Conservation (phyloP, 305 asterid genomes). For the Fraxinus greggii region DNA sequence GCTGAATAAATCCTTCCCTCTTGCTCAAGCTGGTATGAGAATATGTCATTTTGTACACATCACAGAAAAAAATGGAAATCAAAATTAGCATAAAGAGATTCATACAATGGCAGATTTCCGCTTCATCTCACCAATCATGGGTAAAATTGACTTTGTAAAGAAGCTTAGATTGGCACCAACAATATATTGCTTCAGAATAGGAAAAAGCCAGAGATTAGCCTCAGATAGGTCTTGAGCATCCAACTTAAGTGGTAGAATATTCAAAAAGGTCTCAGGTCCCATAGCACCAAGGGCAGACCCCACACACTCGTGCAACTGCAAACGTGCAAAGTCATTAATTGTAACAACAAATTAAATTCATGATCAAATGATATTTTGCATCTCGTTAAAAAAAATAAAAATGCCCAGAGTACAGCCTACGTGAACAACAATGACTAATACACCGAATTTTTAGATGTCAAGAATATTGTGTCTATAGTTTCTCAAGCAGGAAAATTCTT, state of each 20-base stretch:
- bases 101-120: slow-evolving; percentile 66
- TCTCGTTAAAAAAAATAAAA: background rate
- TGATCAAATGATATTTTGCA: background rate
- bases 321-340: slow-evolving; percentile 18
- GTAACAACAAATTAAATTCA: slow-evolving; percentile 5
- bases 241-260: slow-evolving; percentile 71
- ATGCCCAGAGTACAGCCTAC: background rate
- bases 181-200: slow-evolving; percentile 73
- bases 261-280: slow-evolving; percentile 81
- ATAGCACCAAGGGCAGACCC: slow-evolving; percentile 85
- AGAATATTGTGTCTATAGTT: background rate
- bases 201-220: slow-evolving; percentile 87
- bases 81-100: slow-evolving; percentile 14
- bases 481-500: background rate
- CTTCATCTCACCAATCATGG: slow-evolving; percentile 59
- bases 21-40: slow-evolving; percentile 56
- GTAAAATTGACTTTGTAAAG: slow-evolving; percentile 58
- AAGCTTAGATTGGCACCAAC: slow-evolving; percentile 68
- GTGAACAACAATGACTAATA: background rate
- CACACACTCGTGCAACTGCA: slow-evolving; percentile 86
- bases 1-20: slow-evolving; percentile 67
- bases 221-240: slow-evolving; percentile 61
- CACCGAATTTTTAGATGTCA: background rate
- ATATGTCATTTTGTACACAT: slow-evolving; percentile 14
- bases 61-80: background rate